These are phyloP conservation scores for Leishmania mexicana DNA, from an alignment of 208 protist genomes.

Conservation along the genomic window DNA sequence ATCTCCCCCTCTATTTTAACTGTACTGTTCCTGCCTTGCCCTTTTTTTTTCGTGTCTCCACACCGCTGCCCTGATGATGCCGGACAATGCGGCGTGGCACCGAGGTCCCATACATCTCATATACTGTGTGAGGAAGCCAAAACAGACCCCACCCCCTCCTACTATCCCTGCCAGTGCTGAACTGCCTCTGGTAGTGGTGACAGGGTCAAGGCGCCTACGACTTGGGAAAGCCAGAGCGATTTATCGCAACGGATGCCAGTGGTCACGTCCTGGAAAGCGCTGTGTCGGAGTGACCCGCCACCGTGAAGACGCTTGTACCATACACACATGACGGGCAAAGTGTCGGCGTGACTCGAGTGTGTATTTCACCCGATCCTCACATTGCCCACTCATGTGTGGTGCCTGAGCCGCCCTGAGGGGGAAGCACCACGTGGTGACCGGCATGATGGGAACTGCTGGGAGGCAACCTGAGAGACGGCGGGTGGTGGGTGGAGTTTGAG, in stretches of 20 bases:
- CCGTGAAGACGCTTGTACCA: background rate
- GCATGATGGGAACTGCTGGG: background rate
- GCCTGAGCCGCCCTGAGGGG: background rate
- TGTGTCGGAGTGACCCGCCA: background rate
- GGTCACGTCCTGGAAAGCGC: background rate
- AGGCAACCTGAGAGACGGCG: background rate
- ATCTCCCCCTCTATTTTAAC: background rate
- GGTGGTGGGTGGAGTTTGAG: background rate
- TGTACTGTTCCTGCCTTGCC: background rate
- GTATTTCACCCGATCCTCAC: background rate
- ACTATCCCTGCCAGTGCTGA: background rate
- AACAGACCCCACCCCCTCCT: background rate
- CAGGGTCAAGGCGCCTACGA: background rate
- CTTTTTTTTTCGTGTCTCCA: constrained; percentile 3
- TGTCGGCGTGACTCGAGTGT: background rate
- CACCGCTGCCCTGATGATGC: background rate
- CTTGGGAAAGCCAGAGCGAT: background rate
- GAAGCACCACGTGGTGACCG: background rate
- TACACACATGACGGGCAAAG: background rate
- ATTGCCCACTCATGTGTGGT: background rate
- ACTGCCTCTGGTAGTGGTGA: background rate
- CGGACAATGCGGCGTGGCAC: background rate
- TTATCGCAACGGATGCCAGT: background rate
- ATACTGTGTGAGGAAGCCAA: background rate
- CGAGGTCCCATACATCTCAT: background rate